Percentiles rank a stretch among this genome's conserved stretches.
Conservation (phyloP, 2,329 filamentous ascomycete species). For the Exophiala spinifera region DNA sequence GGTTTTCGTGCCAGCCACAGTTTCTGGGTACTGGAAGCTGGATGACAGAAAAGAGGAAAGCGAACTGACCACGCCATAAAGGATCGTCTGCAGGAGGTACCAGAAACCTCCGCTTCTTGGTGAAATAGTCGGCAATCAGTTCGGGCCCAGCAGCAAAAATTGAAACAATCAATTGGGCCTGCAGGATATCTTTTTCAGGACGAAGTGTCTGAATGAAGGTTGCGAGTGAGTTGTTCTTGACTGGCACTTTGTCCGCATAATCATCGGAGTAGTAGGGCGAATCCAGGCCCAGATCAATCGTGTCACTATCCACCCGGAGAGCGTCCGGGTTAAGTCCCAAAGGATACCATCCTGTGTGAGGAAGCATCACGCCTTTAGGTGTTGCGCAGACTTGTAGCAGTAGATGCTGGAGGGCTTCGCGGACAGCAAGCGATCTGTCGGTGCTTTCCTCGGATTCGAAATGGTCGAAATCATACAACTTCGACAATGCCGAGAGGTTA, state of each 20-base stretch:
- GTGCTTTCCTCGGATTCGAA: constrained; percentile 42
- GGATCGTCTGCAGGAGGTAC: constrained; percentile 90
- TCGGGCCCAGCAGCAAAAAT: constrained; percentile 83
- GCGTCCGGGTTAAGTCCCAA: constrained; percentile 62
- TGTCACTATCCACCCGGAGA: constrained; percentile 45
- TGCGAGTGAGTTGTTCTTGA: constrained; percentile 76
- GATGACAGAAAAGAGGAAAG: constrained; percentile 80
- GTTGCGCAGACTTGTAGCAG: constrained; percentile 71
- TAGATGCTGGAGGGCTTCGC: constrained; percentile 70
- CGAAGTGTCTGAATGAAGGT: constrained; percentile 75
- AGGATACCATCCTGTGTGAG: constrained; percentile 81
- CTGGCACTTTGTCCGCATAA: constrained; percentile 63
- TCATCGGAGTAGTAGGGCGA: constrained; percentile 67
- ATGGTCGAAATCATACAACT: constrained; percentile 60
- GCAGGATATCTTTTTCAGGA: constrained; percentile 76
- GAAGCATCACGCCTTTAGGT: constrained; percentile 69
- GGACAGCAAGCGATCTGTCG: constrained; percentile 51
- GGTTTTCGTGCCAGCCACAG: constrained; percentile 64
- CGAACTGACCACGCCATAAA: constrained; percentile 91
- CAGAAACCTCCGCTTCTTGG: constrained; percentile 72
- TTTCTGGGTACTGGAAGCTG: constrained; percentile 67
- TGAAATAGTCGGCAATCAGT: constrained; percentile 82
- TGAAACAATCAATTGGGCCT: constrained; percentile 74
- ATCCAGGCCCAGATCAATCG: constrained; percentile 65
- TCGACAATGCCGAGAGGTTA: constrained; percentile 68